phyloP scores from a whole-genome alignment of 306 rosid species.

The Vicia villosa region DNA sequence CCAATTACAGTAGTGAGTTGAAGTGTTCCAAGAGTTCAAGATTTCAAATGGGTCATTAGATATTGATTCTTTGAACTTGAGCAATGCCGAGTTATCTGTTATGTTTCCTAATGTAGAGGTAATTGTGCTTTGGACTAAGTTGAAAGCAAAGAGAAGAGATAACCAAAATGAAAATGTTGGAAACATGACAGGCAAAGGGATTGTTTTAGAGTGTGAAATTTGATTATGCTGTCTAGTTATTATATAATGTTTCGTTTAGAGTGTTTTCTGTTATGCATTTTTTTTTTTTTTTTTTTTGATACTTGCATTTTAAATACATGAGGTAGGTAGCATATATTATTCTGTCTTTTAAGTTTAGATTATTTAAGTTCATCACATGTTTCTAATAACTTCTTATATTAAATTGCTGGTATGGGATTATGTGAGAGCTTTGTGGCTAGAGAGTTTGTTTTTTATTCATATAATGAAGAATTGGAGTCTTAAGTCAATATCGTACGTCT shows the following conservation, averaged over 20 bases:
- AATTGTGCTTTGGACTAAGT: not conserved
- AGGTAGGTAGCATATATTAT: not conserved
- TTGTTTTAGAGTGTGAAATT: not conserved
- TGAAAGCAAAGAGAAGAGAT: not conserved
- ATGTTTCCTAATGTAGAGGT: constrained; percentile 10
- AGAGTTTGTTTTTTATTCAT: no score
- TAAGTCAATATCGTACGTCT: no score
- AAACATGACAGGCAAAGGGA: not conserved
- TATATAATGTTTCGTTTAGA: no score
- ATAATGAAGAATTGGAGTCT: no score
- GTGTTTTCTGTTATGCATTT: no score
- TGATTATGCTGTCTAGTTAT: not conserved
- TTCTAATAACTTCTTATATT: no score
- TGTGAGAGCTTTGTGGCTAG: no score
- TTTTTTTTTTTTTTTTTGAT: no score
- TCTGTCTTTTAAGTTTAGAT: not conserved
- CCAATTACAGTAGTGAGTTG: no score
- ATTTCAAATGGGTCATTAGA: not conserved
- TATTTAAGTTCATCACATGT: no score
- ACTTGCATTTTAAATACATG: not conserved
- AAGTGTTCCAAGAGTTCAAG: no score
- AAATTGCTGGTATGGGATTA: no score
- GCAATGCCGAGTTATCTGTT: constrained; percentile 14
- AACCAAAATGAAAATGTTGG: not conserved
- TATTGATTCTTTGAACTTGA: not conserved